Base-by-base conservation (phyloP, 495 filamentous ascomycete species). In the Tricharina praecox region DNA sequence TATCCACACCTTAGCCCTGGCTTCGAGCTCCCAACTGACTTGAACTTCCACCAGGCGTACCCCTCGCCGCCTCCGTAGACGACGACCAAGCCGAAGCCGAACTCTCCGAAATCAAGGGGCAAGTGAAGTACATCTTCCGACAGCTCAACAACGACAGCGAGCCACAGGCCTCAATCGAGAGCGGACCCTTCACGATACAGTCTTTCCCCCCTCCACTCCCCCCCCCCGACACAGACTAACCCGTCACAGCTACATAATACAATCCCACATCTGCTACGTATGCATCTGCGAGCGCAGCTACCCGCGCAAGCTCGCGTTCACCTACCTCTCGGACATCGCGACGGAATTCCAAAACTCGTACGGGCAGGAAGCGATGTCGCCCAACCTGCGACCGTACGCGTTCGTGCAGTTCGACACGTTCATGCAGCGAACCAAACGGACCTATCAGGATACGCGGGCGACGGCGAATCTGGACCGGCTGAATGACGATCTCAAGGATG, bases 401-500 rank as follows among this genome's bases (percentile, higher is more conserved):
- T 96, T 93, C 62, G 82, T 93, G 63, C 83, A 92, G 57, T 99
- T 99, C 65, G 90, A 99, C 63, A 93, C 83, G 47, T 99, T 93
- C 67, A 93, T 99, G 64, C 72, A 78, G 50, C 76, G 82, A 48
- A 94, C 90, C 45, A 93, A 88, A 68, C 81, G 84, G 51, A 84
- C 86, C 5, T 99, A 99, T 67, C 83, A 90, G 56, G 88, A 96
- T 62, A 78, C 77, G 45, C 82, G 92, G 48, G 90, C 92, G 3
- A 78, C 82, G 4, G 70, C 73, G 60, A 95, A 94, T 63, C 71
- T 95, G 34, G 83, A 85, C 62, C 82, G 83, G 57, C 66, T 94
- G 52, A 93, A 95, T 57, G 83, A 93, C 61, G 90, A 99, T 70
- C 73, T 99, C 35, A 78, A 85, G 57, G 90, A 96, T 72, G 90